Conservation (phyloP, 2,329 filamentous ascomycete species). For the Diplodia sapinea region DNA sequence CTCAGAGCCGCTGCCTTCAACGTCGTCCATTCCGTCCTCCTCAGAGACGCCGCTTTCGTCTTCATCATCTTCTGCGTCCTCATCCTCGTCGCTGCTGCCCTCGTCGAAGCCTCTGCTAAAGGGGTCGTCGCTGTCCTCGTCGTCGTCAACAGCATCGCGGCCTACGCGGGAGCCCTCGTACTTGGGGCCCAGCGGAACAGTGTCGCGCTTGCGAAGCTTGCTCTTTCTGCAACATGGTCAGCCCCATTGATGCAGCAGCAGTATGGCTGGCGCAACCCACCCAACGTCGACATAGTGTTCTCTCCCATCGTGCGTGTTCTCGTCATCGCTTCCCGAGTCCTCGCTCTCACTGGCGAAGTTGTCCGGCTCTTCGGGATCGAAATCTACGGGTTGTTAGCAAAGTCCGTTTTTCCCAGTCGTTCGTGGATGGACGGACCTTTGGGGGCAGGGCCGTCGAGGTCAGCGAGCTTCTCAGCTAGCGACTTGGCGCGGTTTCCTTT, state of each 20-base stretch:
- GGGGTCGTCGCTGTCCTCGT: conserved; percentile 62
- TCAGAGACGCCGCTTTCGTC: conserved; percentile 51
- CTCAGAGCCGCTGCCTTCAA: conserved; percentile 43
- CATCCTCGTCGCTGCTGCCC: conserved; percentile 51
- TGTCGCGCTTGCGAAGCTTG: conserved; percentile 77
- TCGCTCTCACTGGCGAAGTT: conserved; percentile 63
- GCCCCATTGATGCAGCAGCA: neutral
- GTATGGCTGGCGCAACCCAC: conserved; percentile 46
- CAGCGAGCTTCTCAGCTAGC: conserved; percentile 65
- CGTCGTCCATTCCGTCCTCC: conserved; percentile 48
- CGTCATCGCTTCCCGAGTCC: conserved; percentile 59
- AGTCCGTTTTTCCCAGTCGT: neutral
- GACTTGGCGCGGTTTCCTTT: conserved; percentile 47
- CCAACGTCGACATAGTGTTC: conserved; percentile 87
- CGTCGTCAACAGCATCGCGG: conserved; percentile 64
- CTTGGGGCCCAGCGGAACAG: conserved; percentile 72
- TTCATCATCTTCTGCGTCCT: conserved; percentile 59
- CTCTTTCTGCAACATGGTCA: conserved; percentile 66
- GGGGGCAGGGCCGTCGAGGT: conserved; percentile 61
- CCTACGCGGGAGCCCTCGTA: conserved; percentile 81
- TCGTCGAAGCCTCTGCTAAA: conserved; percentile 53
- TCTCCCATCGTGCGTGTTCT: conserved; percentile 62
- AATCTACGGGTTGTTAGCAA: conserved; percentile 61
- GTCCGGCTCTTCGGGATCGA: conserved; percentile 75
- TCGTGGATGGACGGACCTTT: conserved; percentile 36